These are phyloP conservation scores for Corylus avellana DNA, from an alignment of 306 rosid species.

Conservation along the genomic window DNA sequence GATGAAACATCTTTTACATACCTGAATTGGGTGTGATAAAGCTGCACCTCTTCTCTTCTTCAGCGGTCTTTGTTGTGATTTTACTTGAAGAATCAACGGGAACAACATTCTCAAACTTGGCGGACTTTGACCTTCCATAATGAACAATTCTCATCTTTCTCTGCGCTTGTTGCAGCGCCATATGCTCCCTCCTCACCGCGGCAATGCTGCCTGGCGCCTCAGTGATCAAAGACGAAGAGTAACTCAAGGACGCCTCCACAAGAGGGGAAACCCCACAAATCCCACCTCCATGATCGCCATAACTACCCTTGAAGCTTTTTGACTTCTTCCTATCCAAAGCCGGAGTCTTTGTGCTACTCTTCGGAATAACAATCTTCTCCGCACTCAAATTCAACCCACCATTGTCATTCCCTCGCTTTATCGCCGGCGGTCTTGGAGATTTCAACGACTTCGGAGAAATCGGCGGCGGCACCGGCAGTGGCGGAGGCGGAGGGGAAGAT, in stretches of 20 bases:
- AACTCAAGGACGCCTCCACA: slow-evolving; percentile 63
- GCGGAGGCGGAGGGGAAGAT: slow-evolving; percentile 44
- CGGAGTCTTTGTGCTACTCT: slow-evolving; percentile 45
- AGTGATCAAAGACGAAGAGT: slow-evolving; percentile 75
- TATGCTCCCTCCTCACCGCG: slow-evolving; percentile 85
- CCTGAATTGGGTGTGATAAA: slow-evolving; percentile 94
- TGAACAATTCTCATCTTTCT: slow-evolving; percentile 91
- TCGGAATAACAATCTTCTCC: slow-evolving; percentile 66
- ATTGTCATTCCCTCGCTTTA: slow-evolving; percentile 66
- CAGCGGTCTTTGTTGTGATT: slow-evolving; percentile 34
- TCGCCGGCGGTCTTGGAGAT: slow-evolving; percentile 77
- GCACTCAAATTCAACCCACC: slow-evolving; percentile 60
- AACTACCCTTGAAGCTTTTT: slow-evolving; percentile 69
- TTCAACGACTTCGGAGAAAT: slow-evolving; percentile 65
- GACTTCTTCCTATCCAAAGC: slow-evolving; percentile 82
- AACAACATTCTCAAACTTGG: slow-evolving; percentile 65
- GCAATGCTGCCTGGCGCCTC: slow-evolving; percentile 97
- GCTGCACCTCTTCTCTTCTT: slow-evolving; percentile 85
- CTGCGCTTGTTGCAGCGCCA: slow-evolving; percentile 88
- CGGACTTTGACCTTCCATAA: slow-evolving; percentile 97
- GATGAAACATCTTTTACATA: slow-evolving; percentile 14
- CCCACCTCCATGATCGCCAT: slow-evolving; percentile 26
- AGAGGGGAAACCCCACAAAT: slow-evolving; percentile 25
- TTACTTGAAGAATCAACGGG: slow-evolving; percentile 43
- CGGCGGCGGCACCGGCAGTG: slow-evolving; percentile 51